Conservation (phyloP, 306 rosid genomes). For the Casuarina glauca region DNA sequence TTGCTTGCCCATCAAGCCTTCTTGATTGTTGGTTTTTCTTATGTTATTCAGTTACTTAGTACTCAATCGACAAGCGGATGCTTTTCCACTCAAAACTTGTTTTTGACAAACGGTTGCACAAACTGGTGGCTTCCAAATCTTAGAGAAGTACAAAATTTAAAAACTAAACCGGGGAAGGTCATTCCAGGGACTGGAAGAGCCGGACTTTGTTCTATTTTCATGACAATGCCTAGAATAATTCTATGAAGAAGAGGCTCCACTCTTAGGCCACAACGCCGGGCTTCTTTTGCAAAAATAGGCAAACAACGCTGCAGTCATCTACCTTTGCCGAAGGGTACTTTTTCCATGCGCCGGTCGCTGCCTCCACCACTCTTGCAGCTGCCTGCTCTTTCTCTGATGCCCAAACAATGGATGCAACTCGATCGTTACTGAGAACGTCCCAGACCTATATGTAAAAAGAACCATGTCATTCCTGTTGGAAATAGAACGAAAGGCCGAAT, state of each 20-base stretch:
- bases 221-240: no score
- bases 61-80: neutral
- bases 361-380: conserved; percentile 66
- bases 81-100: neutral
- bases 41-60: neutral
- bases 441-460: conserved; percentile 42
- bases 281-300: conserved; percentile 48
- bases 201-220: no score
- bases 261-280: neutral
- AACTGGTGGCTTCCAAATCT: neutral
- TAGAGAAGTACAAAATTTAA: neutral
- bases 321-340: conserved; percentile 44
- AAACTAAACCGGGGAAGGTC: no score
- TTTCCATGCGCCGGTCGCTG: conserved; percentile 56
- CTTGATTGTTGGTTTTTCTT: neutral
- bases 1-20: neutral
- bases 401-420: conserved; percentile 67
- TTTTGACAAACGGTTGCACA: neutral
- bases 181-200: no score
- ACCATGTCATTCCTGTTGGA: neutral
- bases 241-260: no score
- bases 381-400: conserved; percentile 44
- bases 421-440: conserved; percentile 65
- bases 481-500: neutral
- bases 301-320: conserved; percentile 64